Evolutionary conservation across 202 grass and related monocot species (phyloP).

Genomic region (Zoysia matrella): DNA sequence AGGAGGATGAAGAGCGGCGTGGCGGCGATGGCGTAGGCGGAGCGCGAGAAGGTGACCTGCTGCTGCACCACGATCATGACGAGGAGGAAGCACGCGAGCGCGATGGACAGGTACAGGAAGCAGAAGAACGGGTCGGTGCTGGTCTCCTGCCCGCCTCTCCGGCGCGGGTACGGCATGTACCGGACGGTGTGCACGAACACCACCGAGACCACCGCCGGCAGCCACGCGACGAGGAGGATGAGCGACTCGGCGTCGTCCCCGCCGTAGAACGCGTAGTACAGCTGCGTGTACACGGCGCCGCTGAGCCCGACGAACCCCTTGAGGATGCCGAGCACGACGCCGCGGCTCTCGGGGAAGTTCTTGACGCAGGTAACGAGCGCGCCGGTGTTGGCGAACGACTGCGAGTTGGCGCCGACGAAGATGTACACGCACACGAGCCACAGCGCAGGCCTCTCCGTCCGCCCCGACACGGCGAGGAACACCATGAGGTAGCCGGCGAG

Average conservation of each 20-base stretch:
- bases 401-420: slow-evolving; percentile 62
- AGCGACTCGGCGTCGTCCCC: slow-evolving; percentile 55
- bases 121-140: slow-evolving; percentile 57
- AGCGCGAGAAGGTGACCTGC: not conserved
- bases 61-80: slow-evolving; percentile 66
- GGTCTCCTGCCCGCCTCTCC: not conserved
- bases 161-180: slow-evolving; percentile 40
- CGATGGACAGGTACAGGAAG: slow-evolving; percentile 89
- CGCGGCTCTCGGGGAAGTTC: no score
- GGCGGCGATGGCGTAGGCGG: slow-evolving; percentile 29
- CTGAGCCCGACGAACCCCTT: no score
- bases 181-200: slow-evolving; percentile 66
- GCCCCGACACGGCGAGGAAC: slow-evolving; percentile 64
- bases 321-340: no score
- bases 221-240: slow-evolving; percentile 76
- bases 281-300: slow-evolving; percentile 63
- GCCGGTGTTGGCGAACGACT: slow-evolving; percentile 46
- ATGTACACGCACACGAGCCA: slow-evolving; percentile 74
- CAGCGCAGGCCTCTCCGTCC: slow-evolving; percentile 40
- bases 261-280: slow-evolving; percentile 69
- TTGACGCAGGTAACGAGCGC: no score
- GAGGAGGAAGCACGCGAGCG: slow-evolving; percentile 69
- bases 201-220: slow-evolving; percentile 61
- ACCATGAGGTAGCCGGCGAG: slow-evolving; percentile 79
- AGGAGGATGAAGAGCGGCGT: slow-evolving; percentile 63